phyloP scores from a whole-genome alignment of 2,329 filamentous ascomycete species.

The Xylariaceae sp. region DNA sequence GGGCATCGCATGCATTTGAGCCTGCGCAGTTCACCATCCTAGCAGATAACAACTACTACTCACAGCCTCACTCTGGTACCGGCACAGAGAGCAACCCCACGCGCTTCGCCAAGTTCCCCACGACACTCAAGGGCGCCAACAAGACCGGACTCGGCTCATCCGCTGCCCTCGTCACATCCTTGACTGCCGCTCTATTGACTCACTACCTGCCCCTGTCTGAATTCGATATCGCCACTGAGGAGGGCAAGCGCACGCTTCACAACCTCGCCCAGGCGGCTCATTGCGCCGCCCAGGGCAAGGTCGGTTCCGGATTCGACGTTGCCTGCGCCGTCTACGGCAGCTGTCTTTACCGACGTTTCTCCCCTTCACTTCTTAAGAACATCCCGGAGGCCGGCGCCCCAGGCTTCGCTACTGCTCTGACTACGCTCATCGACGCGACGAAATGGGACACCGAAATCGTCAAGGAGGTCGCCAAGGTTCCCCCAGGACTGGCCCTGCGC shows the following conservation, averaged over 20 bases:
- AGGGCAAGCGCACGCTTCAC: slow-evolving; percentile 63
- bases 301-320: slow-evolving; percentile 93
- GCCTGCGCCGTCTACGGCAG: slow-evolving; percentile 89
- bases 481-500: slow-evolving; percentile 67
- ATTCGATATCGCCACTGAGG: slow-evolving; percentile 53
- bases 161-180: slow-evolving; percentile 83
- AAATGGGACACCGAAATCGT: slow-evolving; percentile 75
- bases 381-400: slow-evolving; percentile 62
- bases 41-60: slow-evolving; percentile 97
- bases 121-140: slow-evolving; percentile 71
- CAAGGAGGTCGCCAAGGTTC: slow-evolving; percentile 66
- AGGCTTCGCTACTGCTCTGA: slow-evolving; percentile 62
- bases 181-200: slow-evolving; percentile 70
- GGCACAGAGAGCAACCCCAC: slow-evolving; percentile 28
- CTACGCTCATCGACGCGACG: slow-evolving; percentile 57
- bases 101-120: slow-evolving; percentile 72
- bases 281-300: slow-evolving; percentile 93
- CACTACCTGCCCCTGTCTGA: slow-evolving; percentile 60
- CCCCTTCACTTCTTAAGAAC: slow-evolving; percentile 63
- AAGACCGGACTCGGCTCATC: slow-evolving; percentile 96
- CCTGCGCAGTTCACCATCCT: slow-evolving; percentile 77
- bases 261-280: slow-evolving; percentile 92
- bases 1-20: slow-evolving; percentile 48
- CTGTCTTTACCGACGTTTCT: slow-evolving; percentile 89
- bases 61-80: slow-evolving; percentile 48